These are phyloP conservation scores for Eimeria zaria DNA, from an alignment of 169 alveolate genomes.

Conservation along the genomic window DNA sequence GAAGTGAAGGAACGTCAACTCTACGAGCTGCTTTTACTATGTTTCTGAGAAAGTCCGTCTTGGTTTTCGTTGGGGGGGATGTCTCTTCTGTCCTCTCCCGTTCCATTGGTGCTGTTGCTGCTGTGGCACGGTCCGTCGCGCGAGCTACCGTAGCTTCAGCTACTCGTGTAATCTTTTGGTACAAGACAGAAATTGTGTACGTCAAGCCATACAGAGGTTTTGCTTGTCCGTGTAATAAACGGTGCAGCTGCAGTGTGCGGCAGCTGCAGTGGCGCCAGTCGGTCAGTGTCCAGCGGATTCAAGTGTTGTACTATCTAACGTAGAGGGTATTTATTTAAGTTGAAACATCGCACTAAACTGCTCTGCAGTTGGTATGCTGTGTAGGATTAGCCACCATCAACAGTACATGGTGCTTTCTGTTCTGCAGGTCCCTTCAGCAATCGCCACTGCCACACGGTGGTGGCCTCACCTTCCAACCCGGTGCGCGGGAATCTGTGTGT, in stretches of 20 bases:
- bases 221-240: neutral
- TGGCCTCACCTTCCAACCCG: neutral
- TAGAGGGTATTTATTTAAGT: neutral
- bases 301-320: neutral
- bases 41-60: neutral
- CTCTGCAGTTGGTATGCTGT: neutral
- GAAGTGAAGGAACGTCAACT: neutral
- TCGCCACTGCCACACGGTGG: neutral
- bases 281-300: neutral
- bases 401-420: neutral
- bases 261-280: neutral
- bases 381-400: neutral
- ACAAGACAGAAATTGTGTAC: neutral
- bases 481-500: neutral
- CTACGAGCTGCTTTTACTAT: neutral
- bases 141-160: neutral
- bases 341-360: neutral
- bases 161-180: neutral
- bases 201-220: neutral
- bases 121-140: neutral
- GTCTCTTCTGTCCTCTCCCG: neutral
- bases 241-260: neutral
- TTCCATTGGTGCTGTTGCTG: slow-evolving; percentile 40
- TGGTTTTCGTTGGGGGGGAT: neutral
- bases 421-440: neutral